Evolutionary conservation across 371 early-diverging fungal species (phyloP).

Genomic region (Thermomucor indicae-seudaticae): DNA sequence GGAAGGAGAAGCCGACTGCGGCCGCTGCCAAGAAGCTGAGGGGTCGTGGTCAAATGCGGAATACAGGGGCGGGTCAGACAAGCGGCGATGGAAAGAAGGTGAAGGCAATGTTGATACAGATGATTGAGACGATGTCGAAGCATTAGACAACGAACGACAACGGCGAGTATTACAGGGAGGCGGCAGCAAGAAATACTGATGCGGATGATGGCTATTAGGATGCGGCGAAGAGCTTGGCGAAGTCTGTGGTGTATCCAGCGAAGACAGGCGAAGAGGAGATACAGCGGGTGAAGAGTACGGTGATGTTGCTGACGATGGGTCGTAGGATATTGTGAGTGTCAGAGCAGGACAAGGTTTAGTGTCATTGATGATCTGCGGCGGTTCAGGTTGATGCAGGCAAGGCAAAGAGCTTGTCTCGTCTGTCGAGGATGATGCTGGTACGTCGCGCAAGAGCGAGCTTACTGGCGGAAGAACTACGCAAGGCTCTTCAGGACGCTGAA

Average conservation of each 20-base stretch:
- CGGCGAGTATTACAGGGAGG: neutral
- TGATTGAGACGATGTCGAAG: slow-evolving; percentile 10
- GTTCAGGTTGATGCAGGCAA: neutral
- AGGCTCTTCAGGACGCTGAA: slow-evolving; percentile 1
- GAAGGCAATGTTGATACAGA: slow-evolving; percentile 7
- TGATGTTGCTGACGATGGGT: slow-evolving; percentile 2
- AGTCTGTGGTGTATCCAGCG: neutral
- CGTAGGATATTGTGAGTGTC: slow-evolving; percentile 1
- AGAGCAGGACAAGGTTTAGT: neutral
- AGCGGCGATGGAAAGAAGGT: slow-evolving; percentile 13
- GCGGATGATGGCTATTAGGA: slow-evolving; percentile 1
- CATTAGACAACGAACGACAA: neutral
- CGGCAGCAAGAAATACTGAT: slow-evolving; percentile 9
- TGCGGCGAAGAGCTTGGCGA: neutral
- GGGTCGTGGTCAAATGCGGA: slow-evolving; percentile 14
- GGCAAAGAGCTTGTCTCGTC: neutral
- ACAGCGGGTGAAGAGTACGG: slow-evolving; percentile 7
- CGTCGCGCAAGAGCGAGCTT: slow-evolving; percentile 13
- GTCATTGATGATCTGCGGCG: slow-evolving; percentile 5
- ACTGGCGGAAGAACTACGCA: slow-evolving; percentile 14
- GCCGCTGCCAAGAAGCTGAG: slow-evolving; percentile 12
- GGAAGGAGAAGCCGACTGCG: slow-evolving; percentile 9
- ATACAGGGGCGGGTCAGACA: slow-evolving; percentile 25
- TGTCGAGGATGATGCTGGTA: slow-evolving; percentile 3
- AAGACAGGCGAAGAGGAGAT: slow-evolving; percentile 3